Conservation (phyloP, 176 grass and related monocot species). For the Triticum urartu region DNA sequence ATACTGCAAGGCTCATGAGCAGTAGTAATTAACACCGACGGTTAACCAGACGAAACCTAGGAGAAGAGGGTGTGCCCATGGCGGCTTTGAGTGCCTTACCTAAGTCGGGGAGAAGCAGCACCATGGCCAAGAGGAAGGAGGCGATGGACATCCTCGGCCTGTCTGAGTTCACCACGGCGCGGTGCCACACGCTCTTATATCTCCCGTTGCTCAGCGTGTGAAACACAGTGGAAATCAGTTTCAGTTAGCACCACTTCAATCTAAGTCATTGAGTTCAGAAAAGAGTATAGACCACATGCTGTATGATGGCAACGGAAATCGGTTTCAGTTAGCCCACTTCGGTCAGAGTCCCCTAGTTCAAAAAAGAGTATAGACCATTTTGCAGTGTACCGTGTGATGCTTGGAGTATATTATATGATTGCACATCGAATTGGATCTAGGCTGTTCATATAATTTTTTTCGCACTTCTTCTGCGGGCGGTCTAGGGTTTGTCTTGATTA, state of each 20-base stretch:
- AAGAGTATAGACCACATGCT: too few species aligned
- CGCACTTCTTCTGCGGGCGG: neutral
- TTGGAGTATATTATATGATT: too few species aligned
- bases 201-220: constrained; percentile 58
- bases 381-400: too few species aligned
- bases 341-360: neutral
- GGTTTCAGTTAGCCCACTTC: neutral
- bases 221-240: neutral
- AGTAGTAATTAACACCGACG: too few species aligned
- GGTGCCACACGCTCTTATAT: constrained; percentile 75
- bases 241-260: too few species aligned
- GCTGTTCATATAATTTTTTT: neutral
- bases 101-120: too few species aligned
- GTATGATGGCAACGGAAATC: too few species aligned
- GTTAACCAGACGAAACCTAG: too few species aligned
- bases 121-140: constrained; percentile 57
- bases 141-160: constrained; percentile 57
- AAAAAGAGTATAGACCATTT: neutral
- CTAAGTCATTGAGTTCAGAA: too few species aligned
- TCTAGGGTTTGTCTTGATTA: neutral
- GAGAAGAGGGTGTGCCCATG: too few species aligned
- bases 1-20: too few species aligned
- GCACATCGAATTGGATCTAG: neutral
- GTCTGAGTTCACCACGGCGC: constrained; percentile 58
- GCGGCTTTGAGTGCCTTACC: too few species aligned